Conservation (phyloP, 257 asterid species). For the Solanum raphanifolium region DNA sequence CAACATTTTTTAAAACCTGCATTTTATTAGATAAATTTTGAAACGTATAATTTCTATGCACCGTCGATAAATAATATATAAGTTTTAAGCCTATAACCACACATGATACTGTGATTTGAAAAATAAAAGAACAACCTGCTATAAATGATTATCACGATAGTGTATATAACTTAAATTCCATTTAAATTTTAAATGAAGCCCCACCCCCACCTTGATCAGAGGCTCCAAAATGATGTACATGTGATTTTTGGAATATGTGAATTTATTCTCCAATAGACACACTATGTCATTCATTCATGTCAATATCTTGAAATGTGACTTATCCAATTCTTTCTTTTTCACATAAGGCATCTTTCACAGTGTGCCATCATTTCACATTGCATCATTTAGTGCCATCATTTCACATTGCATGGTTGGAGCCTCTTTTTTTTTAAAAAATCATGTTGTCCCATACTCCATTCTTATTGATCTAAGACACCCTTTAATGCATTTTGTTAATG, state of each 20-base stretch:
- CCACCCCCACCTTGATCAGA: not conserved
- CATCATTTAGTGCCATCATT: not conserved
- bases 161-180: no score
- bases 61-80: no score
- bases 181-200: no score
- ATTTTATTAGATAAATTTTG: not conserved
- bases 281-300: not conserved
- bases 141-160: no score
- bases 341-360: slow-evolving; percentile 1
- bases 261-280: not conserved
- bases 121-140: no score
- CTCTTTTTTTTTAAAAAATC: not conserved
- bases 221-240: not conserved
- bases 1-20: not conserved
- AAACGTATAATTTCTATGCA: not conserved
- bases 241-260: slow-evolving; percentile 1
- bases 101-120: no score
- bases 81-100: no score
- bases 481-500: not conserved
- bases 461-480: not conserved
- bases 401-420: not conserved
- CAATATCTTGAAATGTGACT: not conserved
- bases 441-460: not conserved
- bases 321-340: not conserved
- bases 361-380: not conserved